Evolutionary conservation across 108 stramenopile species (phyloP), one percentile per base, ranked within the genome.

Genomic region (Heterococcus sp.): DNA sequence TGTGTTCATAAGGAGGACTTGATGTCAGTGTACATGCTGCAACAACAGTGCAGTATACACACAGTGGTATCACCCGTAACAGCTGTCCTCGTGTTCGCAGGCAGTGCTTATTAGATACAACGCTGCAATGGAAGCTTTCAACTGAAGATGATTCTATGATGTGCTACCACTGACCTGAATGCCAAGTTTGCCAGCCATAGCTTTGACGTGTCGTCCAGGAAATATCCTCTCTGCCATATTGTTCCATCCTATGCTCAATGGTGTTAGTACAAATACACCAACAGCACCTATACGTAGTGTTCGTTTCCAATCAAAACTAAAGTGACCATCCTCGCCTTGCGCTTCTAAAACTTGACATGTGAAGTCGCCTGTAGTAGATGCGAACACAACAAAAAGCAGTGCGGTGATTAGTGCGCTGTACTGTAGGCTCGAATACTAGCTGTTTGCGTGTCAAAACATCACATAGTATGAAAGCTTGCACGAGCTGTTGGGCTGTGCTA

Each of bases 211-310:
- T 34, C 35, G 36, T 28, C 79, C 79, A 2, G 79, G 79, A 34
- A 38, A 73, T 38, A 81, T 2, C 14, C 79, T 38, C 46, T 81
- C 79, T 32, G 79, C 79, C 30, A 26, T 38, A 35, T 72, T 11
- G 79, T 81, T 81, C 79, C 79, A 81, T 30, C 40, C 30, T 14
- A 72, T 65, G 79, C 69, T 70, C 79, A 75, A 36, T 32, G 79
- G 79, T 34, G 71, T 65, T 46, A 81, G 37, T 0, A 81, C 33
- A 36, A 81, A 72, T 32, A 64, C 38, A 39, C 79, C 79, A 26
- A 72, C 68, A 5, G 66, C 37, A 26, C 69, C 79, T 65, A 81
- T 81, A 32, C 79, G 32, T 14, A 70, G 28, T 1, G 79, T 81
- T 26, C 79, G 70, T 30, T 30, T n/a, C 31, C n/a, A 26, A 37